Evolutionary conservation across 768 basidiomycete species (phyloP).

Genomic region (Lentinula raphanica): DNA sequence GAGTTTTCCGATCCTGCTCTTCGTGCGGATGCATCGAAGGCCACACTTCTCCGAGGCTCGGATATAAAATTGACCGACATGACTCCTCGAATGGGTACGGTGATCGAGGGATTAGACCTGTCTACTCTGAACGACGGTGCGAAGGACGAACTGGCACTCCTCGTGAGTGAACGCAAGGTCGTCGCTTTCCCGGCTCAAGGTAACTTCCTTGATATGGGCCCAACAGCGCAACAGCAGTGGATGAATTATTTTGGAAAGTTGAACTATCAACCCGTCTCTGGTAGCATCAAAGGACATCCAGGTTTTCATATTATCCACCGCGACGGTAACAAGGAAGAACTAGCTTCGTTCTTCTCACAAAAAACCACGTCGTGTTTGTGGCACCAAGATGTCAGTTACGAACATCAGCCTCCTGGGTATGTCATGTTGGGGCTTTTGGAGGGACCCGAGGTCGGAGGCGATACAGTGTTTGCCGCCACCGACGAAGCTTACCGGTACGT

Average conservation of each 20-base stretch:
- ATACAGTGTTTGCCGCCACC: conserved; percentile 17
- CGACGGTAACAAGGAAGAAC: conserved; percentile 15
- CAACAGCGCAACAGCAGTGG: conserved; percentile 1
- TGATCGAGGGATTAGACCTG: conserved; percentile 13
- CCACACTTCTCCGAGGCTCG: conserved; percentile 5
- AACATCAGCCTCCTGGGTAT: conserved; percentile 17
- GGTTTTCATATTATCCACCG: conserved; percentile 19
- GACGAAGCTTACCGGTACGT: conserved; percentile 15
- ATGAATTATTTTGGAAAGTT: background rate
- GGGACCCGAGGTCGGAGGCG: conserved; percentile 17
- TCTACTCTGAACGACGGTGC: conserved; percentile 8
- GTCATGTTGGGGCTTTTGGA: conserved; percentile 17
- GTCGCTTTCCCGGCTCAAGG: conserved; percentile 16
- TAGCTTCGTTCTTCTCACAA: conserved; percentile 15
- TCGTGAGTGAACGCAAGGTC: conserved; percentile 16
- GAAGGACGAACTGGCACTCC: conserved; percentile 16
- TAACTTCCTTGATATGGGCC: conserved; percentile 13
- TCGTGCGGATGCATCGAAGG: conserved; percentile 13
- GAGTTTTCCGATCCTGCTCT: conserved; percentile 16
- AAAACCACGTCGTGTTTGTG: conserved; percentile 18
- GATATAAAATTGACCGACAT: conserved; percentile 7
- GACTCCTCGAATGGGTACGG: conserved; percentile 15
- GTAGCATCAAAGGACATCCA: conserved; percentile 10
- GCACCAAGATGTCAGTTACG: conserved; percentile 20
- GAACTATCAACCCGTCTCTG: background rate